phyloP scores from a whole-genome alignment of 2,329 filamentous ascomycete genomes.

The Botrytis tulipae region DNA sequence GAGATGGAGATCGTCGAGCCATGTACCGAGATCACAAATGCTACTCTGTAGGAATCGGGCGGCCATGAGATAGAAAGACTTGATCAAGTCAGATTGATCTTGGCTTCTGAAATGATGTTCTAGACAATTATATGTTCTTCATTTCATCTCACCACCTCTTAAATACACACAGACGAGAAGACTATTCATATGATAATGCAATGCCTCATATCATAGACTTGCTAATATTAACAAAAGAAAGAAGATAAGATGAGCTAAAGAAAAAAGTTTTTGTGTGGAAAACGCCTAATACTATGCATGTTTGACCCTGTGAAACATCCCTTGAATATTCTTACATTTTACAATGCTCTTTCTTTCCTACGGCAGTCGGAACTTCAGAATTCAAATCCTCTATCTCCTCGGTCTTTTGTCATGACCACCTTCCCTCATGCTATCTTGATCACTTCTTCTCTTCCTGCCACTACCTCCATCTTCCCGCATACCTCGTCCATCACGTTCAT shows the following conservation, averaged over 20 bases:
- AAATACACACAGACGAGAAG: not conserved
- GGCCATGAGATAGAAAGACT: not conserved
- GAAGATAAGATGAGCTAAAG: not conserved
- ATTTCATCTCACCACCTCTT: not conserved
- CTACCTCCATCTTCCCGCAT: slow-evolving; percentile 29
- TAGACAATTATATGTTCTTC: not conserved
- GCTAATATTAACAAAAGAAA: not conserved
- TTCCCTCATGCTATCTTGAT: slow-evolving; percentile 33
- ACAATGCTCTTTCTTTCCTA: not conserved
- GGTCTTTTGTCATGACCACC: slow-evolving; percentile 39
- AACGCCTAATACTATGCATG: slow-evolving; percentile 20
- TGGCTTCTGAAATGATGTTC: not conserved
- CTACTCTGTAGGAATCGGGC: not conserved
- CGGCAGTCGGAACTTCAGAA: not conserved
- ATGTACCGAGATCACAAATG: not conserved
- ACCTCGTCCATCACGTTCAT: slow-evolving; percentile 33
- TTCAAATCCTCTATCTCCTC: slow-evolving; percentile 27
- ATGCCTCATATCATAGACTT: not conserved
- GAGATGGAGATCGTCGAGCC: accelerated
- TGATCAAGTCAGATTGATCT: not conserved
- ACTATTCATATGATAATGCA: not conserved
- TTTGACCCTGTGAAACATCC: not conserved
- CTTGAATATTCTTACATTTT: slow-evolving; percentile 13
- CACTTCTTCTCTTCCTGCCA: slow-evolving; percentile 36
- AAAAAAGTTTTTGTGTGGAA: not conserved